Evolutionary conservation across 1,284 basidiomycete genomes (phyloP).

Genomic region (Athelia sp.): DNA sequence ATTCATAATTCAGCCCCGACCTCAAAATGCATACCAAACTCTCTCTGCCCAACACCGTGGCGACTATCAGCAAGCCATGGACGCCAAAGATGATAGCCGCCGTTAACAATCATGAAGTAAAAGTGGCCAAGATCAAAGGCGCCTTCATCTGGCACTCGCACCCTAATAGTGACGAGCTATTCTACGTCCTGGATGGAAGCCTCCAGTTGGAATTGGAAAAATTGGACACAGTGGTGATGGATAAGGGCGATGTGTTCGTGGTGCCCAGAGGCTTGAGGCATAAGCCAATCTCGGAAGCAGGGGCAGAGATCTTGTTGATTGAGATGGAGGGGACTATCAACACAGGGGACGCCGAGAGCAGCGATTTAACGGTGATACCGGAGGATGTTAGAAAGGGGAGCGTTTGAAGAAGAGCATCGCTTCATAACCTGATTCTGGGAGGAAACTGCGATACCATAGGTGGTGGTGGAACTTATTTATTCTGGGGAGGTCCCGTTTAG

Average conservation of each 20-base stretch:
- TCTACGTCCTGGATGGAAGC: neutral
- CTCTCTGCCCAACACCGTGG: too few species aligned
- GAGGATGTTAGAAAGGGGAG: neutral
- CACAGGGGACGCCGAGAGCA: neutral
- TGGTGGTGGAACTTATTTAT: too few species aligned
- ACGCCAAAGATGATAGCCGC: neutral
- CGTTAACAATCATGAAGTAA: neutral
- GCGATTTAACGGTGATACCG: neutral
- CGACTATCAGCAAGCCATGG: neutral
- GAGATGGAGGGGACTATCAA: neutral
- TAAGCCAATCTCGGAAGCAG: neutral
- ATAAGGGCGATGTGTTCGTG: neutral
- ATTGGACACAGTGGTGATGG: neutral
- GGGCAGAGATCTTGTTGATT: neutral
- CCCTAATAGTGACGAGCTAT: neutral
- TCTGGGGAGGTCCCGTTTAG: too few species aligned
- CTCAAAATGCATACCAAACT: too few species aligned
- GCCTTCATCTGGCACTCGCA: neutral
- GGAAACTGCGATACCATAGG: too few species aligned
- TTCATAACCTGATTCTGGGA: too few species aligned
- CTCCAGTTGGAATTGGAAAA: neutral
- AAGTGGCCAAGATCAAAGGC: neutral
- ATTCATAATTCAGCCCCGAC: too few species aligned
- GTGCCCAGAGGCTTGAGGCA: neutral
- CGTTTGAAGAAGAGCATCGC: too few species aligned